Conservation (phyloP, 2,329 filamentous ascomycete species). For the Trichoderma harzianum region DNA sequence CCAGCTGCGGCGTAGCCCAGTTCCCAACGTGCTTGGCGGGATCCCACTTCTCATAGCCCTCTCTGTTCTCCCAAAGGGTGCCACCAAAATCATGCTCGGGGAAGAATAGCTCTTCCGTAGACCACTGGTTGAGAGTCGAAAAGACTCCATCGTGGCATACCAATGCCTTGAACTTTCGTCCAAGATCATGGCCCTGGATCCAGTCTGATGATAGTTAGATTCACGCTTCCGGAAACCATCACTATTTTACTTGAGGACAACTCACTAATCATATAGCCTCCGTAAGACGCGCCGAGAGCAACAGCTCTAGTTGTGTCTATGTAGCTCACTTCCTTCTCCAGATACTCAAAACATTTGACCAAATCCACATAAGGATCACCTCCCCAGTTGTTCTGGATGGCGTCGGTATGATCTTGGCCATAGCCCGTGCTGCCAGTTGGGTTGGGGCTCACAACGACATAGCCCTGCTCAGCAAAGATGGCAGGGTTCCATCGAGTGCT, state of each 20-base stretch:
- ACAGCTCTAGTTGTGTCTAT: slow-evolving; percentile 69
- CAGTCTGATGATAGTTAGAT: slow-evolving; percentile 55
- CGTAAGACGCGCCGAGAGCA: slow-evolving; percentile 71
- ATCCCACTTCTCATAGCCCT: slow-evolving; percentile 67
- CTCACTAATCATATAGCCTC: slow-evolving; percentile 71
- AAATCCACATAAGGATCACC: slow-evolving; percentile 81
- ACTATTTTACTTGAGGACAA: neutral
- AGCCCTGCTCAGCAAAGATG: slow-evolving; percentile 83
- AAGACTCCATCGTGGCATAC: slow-evolving; percentile 89
- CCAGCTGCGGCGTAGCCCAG: slow-evolving; percentile 83
- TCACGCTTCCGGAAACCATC: neutral
- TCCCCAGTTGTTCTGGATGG: slow-evolving; percentile 79
- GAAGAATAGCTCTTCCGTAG: slow-evolving; percentile 68
- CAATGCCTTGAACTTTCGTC: slow-evolving; percentile 80
- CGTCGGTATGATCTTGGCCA: slow-evolving; percentile 72
- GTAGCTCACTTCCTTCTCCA: slow-evolving; percentile 62
- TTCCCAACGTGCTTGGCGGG: slow-evolving; percentile 60
- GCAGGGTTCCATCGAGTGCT: slow-evolving; percentile 83
- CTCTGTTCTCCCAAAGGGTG: slow-evolving; percentile 58
- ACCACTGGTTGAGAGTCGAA: slow-evolving; percentile 63
- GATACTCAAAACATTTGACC: slow-evolving; percentile 71
- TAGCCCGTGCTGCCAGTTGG: slow-evolving; percentile 82
- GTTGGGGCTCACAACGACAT: slow-evolving; percentile 77
- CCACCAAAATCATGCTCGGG: slow-evolving; percentile 65
- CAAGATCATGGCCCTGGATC: slow-evolving; percentile 84